phyloP scores from a whole-genome alignment of 2,329 filamentous ascomycete species.

The Neophaeococcomyces aloes region DNA sequence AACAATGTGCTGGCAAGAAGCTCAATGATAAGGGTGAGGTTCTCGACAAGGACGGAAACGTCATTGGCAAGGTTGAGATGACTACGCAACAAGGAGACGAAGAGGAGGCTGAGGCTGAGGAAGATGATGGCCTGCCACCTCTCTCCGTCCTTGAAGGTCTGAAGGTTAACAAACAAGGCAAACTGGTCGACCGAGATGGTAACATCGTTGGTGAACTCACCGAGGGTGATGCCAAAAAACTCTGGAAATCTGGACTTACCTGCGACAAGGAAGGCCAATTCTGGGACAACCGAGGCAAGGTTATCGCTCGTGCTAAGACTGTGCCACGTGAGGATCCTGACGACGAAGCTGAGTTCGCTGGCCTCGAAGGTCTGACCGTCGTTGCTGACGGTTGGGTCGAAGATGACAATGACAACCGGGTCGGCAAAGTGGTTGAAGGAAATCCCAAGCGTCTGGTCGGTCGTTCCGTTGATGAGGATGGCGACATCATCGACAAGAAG shows the following conservation, averaged over 20 bases:
- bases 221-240: conserved; percentile 55
- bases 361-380: conserved; percentile 38
- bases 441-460: conserved; percentile 51
- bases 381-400: conserved; percentile 39
- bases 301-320: conserved; percentile 49
- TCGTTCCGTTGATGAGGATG: conserved; percentile 51
- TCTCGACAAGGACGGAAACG: conserved; percentile 38
- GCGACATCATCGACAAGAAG: conserved; percentile 51
- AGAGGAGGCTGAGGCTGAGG: conserved; percentile 18
- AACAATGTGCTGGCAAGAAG: conserved; percentile 25
- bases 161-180: conserved; percentile 35
- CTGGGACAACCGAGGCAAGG: conserved; percentile 52
- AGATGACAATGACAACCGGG: conserved; percentile 37
- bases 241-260: conserved; percentile 31
- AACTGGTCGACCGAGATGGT: conserved; percentile 33
- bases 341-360: conserved; percentile 34
- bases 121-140: conserved; percentile 25
- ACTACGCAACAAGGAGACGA: conserved; percentile 31
- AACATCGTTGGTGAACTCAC: conserved; percentile 47
- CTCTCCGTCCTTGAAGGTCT: conserved; percentile 31
- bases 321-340: conserved; percentile 30
- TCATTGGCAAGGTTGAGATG: conserved; percentile 35
- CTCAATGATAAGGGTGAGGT: conserved; percentile 33
- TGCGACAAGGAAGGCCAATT: conserved; percentile 53
- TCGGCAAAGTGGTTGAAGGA: conserved; percentile 46